Evolutionary conservation across 129 eudicot species (phyloP).

Genomic region (Saposhnikovia divaricata): DNA sequence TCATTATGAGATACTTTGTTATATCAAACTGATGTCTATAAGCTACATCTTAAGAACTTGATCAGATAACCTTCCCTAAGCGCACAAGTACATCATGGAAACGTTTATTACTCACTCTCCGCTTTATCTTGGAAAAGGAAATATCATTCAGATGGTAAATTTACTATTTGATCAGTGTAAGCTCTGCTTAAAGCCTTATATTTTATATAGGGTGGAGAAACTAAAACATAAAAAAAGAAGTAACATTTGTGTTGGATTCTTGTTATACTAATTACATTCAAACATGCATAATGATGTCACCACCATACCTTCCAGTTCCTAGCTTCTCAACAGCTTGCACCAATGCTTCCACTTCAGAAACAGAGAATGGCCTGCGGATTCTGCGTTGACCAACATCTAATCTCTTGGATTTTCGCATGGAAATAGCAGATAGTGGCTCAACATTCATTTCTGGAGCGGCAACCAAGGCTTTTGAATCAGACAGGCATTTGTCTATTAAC

Average conservation of each 20-base stretch:
- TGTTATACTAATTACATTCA: neutral
- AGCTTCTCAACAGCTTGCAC: slow-evolving; percentile 96
- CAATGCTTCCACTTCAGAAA: slow-evolving; percentile 82
- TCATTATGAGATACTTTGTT: neutral
- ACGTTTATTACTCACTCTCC: neutral
- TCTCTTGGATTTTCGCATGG: slow-evolving; percentile 59
- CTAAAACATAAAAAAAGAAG: neutral
- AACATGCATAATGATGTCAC: neutral
- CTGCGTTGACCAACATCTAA: slow-evolving; percentile 73
- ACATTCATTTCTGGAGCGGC: slow-evolving; percentile 34
- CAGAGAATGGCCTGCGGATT: slow-evolving; percentile 92
- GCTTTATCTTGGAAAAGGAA: neutral
- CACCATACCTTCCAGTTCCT: slow-evolving; percentile 65
- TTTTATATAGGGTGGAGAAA: neutral
- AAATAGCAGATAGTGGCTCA: slow-evolving; percentile 45
- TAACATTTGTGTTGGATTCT: neutral
- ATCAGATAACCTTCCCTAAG: neutral
- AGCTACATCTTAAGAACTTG: neutral
- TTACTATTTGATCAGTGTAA: neutral
- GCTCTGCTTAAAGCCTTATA: neutral
- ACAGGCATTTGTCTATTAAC: slow-evolving; percentile 35
- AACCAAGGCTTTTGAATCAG: slow-evolving; percentile 61
- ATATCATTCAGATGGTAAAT: neutral
- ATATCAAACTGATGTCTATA: neutral
- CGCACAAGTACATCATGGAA: neutral